Evolutionary conservation across 108 stramenopile species (phyloP), one percentile per base, ranked within the genome.

Genomic region (Cyclotella sp.): DNA sequence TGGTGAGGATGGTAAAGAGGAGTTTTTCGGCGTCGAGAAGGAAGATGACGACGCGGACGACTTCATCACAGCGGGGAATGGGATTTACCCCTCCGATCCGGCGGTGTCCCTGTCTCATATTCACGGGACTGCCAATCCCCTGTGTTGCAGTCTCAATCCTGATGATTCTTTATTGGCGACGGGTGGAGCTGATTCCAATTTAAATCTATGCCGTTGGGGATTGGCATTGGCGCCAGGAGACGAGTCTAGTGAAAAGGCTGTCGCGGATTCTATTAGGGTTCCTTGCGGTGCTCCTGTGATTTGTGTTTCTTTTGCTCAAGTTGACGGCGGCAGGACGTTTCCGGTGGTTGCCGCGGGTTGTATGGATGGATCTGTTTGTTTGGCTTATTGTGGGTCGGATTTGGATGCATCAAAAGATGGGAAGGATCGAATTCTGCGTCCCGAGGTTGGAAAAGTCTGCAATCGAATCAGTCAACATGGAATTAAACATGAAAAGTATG

Each of bases 21-120:
- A 27, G 22, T 40, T 58, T 18, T 45, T 57, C 55, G 65, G 15
- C 68, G 40, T 55, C 64, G 68, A 65, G n/a, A 49, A 9, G 8
- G 47, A 68, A 55, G 79, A 79, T 14, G 75, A 60, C 29, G 81
- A 64, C 13, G 64, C 9, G 4, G 86, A 90, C 68, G 85, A 88
- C 29, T 95, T 95, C 81, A 74, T 95, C 9, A 76, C 79, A 44
- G 82, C 89, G 22, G 94, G 94, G 0, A 82, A 92, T 76, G 91
- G 90, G 24, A 30, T 76, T 5, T 93, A 77, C 61, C 75, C 88
- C 10, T 67, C 72, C 39, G 72, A 78, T 12, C 67, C 85, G 15
- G 90, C 83, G 13, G 73, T 85, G 45, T 73, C 79, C 0, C 55
- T 95, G 53, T 72, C 77, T 22, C 73, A 86, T n/a, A 49, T 93